These are phyloP conservation scores for Blastomyces parvus DNA, from an alignment of 2,329 filamentous ascomycete genomes.

Conservation along the genomic window DNA sequence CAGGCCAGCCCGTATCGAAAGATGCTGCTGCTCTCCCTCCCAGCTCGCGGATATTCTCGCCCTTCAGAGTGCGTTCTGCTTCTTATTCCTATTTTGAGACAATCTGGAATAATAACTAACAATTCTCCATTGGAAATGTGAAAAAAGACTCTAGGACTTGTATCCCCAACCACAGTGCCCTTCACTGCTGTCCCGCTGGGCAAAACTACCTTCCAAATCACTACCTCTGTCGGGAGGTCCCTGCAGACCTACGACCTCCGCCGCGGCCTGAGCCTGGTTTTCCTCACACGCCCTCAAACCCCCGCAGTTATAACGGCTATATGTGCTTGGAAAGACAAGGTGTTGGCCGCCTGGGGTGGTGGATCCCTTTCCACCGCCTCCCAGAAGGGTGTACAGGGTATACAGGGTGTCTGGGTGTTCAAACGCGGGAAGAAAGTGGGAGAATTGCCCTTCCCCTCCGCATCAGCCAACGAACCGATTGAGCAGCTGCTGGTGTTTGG, in stretches of 20 bases:
- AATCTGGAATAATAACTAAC: neutral
- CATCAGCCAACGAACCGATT: slow-evolving; percentile 60
- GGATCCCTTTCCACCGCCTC: slow-evolving; percentile 42
- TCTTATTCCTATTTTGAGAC: neutral
- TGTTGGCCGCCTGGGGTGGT: slow-evolving; percentile 88
- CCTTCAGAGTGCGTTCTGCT: slow-evolving; percentile 68
- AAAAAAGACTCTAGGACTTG: slow-evolving; percentile 73
- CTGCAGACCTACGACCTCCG: slow-evolving; percentile 94
- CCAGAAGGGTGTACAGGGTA: too few relatives aligned
- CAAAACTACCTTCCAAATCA: slow-evolving; percentile 94
- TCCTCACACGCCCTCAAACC: slow-evolving; percentile 84
- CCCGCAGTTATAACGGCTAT: slow-evolving; percentile 79
- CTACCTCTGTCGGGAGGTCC: slow-evolving; percentile 80
- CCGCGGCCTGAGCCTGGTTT: slow-evolving; percentile 81
- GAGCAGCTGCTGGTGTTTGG: slow-evolving; percentile 74
- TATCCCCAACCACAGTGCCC: slow-evolving; percentile 81
- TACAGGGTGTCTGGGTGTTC: slow-evolving; percentile 76
- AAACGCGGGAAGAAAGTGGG: slow-evolving; percentile 78
- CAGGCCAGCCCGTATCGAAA: slow-evolving; percentile 26
- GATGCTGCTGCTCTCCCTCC: slow-evolving; percentile 23
- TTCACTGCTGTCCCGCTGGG: slow-evolving; percentile 84
- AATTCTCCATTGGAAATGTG: neutral
- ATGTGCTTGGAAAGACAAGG: slow-evolving; percentile 72
- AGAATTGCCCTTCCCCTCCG: slow-evolving; percentile 48
- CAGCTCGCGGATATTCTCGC: slow-evolving; percentile 78